phyloP scores from a whole-genome alignment of 257 asterid genomes.

The Verbena officinalis region DNA sequence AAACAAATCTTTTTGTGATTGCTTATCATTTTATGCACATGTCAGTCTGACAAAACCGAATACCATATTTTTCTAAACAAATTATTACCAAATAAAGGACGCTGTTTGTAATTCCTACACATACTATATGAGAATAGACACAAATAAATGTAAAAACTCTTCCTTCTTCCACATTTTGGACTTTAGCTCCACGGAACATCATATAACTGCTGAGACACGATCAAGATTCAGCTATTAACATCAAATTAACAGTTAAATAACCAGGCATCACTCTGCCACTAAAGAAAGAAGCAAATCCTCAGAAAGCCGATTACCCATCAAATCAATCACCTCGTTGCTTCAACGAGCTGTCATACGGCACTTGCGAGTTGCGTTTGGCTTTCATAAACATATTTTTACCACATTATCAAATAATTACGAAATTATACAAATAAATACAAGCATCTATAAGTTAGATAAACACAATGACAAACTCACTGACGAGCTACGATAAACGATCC shows the following conservation, averaged over 20 bases:
- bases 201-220: neutral
- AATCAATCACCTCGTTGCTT: constrained; percentile 29
- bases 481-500: neutral
- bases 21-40: neutral
- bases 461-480: neutral
- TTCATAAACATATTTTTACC: constrained; percentile 28
- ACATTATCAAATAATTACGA: neutral
- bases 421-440: neutral
- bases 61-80: neutral
- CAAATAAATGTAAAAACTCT: neutral
- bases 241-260: neutral
- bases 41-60: neutral
- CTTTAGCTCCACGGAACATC: neutral
- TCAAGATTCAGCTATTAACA: neutral
- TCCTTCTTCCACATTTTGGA: neutral
- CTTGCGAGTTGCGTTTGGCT: constrained; percentile 34
- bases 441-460: neutral
- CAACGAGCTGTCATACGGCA: constrained; percentile 39
- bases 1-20: neutral
- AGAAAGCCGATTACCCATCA: constrained; percentile 24
- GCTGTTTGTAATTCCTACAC: neutral
- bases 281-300: constrained; percentile 28
- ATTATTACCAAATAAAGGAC: neutral
- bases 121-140: neutral
- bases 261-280: neutral